Evolutionary conservation across 441 rosid species (phyloP), one percentile per base, ranked within the genome.

Genomic region (Adansonia rubrostipa): DNA sequence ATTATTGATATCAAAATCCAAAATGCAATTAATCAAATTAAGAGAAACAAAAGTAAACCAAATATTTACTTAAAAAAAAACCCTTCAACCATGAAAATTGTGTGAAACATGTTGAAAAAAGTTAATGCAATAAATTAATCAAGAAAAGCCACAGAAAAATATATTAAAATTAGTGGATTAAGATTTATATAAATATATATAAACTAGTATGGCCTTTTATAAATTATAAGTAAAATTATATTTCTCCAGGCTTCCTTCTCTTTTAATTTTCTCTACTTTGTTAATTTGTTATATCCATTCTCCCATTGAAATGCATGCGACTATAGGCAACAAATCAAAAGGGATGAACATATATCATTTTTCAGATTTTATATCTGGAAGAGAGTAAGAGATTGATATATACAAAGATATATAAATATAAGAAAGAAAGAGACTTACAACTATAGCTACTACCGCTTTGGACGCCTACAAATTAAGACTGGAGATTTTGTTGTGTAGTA

Each of bases 381-480:
- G 48, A 17, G 48, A 44, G 15, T 3, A 11, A 1, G 15, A 4
- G 40, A 24, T 11, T 13, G 4, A 51, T 51, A 14, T 8, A 11
- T 7, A 8, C 6, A 22, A 13, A 22, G 14, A 15, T 5, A 3
- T 9, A 54, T 24, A 5, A 1, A 54, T 15, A n/a, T 14, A 53
- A 53, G 3, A 24, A 20, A 71, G 22, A 33, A 62, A 48, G 58
- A 54, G 50, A 71, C 75, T 71, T 36, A 71, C 75, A 71, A 53
- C 15, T 8, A 15, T 28, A 71, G 9, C 9, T 44, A 9, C 20
- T 66, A 10, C n/a, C 0, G 61, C 74, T 71, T 33, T 33, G 22
- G 61, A 70, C 13, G 56, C 36, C 74, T 50, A 14, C 2, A 14
- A 36, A 36, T 36, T 36, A 51, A 36, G 47, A 51, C 11, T 11